These are phyloP conservation scores for Mycena epipterygia DNA, from an alignment of 768 basidiomycete genomes.

Conservation along the genomic window DNA sequence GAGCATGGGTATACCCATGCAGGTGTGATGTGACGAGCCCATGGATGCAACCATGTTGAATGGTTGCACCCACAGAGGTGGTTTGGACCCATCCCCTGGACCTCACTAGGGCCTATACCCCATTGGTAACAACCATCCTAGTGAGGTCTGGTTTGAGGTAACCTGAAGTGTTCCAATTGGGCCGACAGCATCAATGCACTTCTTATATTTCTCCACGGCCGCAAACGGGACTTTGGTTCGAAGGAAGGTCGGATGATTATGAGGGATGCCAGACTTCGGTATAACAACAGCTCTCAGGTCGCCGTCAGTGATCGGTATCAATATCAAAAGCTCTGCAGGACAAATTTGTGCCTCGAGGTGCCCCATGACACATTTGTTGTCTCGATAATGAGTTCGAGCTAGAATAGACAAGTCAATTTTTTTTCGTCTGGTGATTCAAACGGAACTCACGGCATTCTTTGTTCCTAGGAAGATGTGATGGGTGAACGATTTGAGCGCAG, in stretches of 20 bases:
- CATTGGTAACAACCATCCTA: too few species aligned
- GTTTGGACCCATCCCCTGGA: too few species aligned
- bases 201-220: background rate
- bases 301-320: background rate
- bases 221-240: background rate
- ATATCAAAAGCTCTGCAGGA: background rate
- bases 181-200: background rate
- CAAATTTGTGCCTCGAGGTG: background rate
- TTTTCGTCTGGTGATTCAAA: too few species aligned
- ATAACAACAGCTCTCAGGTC: constrained; percentile 9
- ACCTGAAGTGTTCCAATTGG: background rate
- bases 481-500: background rate
- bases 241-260: constrained; percentile 7
- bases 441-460: background rate
- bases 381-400: background rate
- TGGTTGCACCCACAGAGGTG: too few species aligned
- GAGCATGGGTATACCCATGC: too few species aligned
- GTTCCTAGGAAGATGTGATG: background rate
- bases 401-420: background rate
- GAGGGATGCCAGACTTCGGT: background rate
- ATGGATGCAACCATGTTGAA: too few species aligned
- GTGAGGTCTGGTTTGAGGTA: too few species aligned
- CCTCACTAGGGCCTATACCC: too few species aligned
- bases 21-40: too few species aligned
- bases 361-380: background rate